Evolutionary conservation across 192 early-diverging fungal genomes (phyloP), one percentile per base, ranked within the genome.

Genomic region (Mortierella alpina): DNA sequence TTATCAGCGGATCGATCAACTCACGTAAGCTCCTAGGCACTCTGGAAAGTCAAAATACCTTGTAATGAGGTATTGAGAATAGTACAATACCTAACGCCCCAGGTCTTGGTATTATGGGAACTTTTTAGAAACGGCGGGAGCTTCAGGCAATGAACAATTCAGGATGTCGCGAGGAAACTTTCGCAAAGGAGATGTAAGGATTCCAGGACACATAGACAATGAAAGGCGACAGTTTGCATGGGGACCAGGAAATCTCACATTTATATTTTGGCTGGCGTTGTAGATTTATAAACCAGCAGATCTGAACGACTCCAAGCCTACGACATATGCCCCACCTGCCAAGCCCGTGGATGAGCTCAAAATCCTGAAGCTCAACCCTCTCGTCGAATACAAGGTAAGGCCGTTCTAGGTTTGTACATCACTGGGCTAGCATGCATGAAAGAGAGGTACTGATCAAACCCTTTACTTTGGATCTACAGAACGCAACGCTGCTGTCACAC

Each of bases 401-500:
- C 15, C 60, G 44, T 14, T 50, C 20, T 6, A 56, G 20, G 8
- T 56, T 56, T 56, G 6, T 10, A 47, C 40, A 4, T 7, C 17
- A 61, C 41, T 14, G 46, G 40, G 45, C 18, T 51, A 11, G 6
- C 13, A 45, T 56, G 55, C 20, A 18, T 56, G 20, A 22, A 22
- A 1, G 9, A 14, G 17, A 20, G 12, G 17, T 50, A 50, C 49
- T 50, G 18, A 48, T 47, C 18, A 15, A 46, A 14, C 9, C 11
- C 39, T 50, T 50, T 42, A 13, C 47, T 2, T 20, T 17, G 7
- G 5, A 51, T 17, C 6, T 7, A 7, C 57, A 91, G 81, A 89
- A 91, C 74, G 74, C 75, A 11, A 60, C 70, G 18, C 47, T 91
- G 58, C 67, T 92, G 59, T 85, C 86, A 54, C 74, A 84, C 51